Base-by-base conservation (phyloP, 495 filamentous ascomycete species). In the Aspergillus campestris region DNA sequence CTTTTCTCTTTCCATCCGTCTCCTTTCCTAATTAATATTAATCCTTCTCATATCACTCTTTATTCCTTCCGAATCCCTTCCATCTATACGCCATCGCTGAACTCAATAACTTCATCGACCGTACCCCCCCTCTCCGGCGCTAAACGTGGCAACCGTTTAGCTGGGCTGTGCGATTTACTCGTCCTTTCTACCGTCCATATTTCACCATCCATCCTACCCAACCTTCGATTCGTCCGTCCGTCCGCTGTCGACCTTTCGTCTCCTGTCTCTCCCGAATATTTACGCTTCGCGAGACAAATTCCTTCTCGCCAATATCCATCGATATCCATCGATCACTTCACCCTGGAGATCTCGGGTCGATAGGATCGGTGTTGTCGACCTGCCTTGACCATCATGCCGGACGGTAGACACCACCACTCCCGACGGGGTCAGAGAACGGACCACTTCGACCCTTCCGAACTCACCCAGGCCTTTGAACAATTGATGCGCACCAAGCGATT, bases 401-500 rank as follows among this genome's bases (percentile, higher is more conserved):
- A 69, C 61, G 59, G 60, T 45, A 63, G 53, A 61, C 57, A 60
- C 43, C 57, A 60, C 43, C 53, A 56, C 49, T 58, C 57, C 46
- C 59, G 50, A 40, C 53, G 60, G 51, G 52, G 58, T 34, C 56
- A 56, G 44, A 59, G 61, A 42, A 46, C 57, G 37, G 58, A 56
- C 47, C 56, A 58, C 38, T 73, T 73, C 51, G 68, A 77, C 58
- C 61, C 72, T 24, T 39, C 56, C 8, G 69, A 76, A 14, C 59
- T 84, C 35, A 80, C 77, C 32, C 57, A 67, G 34, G 80, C 84
- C 55, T 94, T 92, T 60, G 83, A 90, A 51, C 81, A 86, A 44
- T 62, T 89, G 38, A 72, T 94, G 60, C 80, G 82, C 57, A 84
- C 78, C 31, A 87, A 82, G 61, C 74, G 87, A 60, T 78, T 94